Base-by-base conservation (phyloP, 805 yeast species). In the Hyphopichia homilentoma region DNA sequence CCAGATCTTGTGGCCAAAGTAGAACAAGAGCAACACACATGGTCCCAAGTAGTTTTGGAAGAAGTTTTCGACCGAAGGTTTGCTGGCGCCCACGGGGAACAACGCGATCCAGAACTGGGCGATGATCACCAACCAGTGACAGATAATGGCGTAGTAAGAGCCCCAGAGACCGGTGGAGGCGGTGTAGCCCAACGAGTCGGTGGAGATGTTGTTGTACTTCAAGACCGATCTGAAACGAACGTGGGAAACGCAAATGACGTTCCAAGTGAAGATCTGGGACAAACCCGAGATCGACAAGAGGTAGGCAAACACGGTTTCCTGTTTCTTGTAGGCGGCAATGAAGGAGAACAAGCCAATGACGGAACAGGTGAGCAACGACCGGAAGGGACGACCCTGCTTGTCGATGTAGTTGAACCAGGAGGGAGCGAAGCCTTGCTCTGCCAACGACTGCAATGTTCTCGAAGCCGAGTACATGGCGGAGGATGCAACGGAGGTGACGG, bases 21-120 rank as follows among this genome's bases (percentile, higher is more conserved):
- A 61, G 37, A 57, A 54, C 5, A 54, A 34, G 15, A 59, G 28
- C 21, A 61, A 45, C n/a, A 60, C 60, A 16, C 53, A 43, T 16
- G 55, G 61, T 30, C 61, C 66, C 34, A 60, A 45, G 42, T 60
- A 60, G 27, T 43, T 44, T 34, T 60, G 57, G 50, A 61, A 61
- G 35, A 61, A 61, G 35, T 47, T 45, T 9, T 36, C 28, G 11
- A 50, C 64, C 31, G 46, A 38, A n/a, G 61, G 56, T 19, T 37
- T 50, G 14, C 48, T 41, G 7, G 46, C 45, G 3, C 55, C 64
- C 35, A 54, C 40, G 6, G 72, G 72, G 53, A 41, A 65, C 35
- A 65, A 59, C 4, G 71, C 67, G 29, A 65, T 64, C 68, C 68
- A 65, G 46, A 65, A 65, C 44, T 65, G 70, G 16, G 65, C 68